These are phyloP conservation scores for Aspergillus carlsbadensis DNA, from an alignment of 495 filamentous ascomycete genomes.

Conservation along the genomic window DNA sequence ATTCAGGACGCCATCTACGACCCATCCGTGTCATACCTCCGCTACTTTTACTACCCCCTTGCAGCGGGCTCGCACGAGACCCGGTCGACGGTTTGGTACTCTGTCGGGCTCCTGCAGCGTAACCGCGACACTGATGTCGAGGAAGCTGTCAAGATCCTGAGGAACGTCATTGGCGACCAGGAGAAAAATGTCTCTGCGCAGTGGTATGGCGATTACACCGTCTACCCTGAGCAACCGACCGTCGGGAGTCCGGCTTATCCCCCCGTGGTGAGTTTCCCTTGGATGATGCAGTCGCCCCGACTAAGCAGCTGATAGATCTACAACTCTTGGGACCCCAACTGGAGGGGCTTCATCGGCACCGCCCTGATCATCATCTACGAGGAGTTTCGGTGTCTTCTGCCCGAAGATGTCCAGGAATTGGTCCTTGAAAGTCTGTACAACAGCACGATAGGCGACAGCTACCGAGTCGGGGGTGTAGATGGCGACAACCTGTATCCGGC, in stretches of 20 bases:
- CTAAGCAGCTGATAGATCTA: constrained; percentile 22
- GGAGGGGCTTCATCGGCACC: constrained; percentile 43
- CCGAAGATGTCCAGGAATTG: constrained; percentile 22
- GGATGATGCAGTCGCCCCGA: neutral
- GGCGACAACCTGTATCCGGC: constrained; percentile 44
- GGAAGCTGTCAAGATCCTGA: constrained; percentile 35
- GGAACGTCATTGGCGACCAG: constrained; percentile 39
- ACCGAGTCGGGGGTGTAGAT: constrained; percentile 43
- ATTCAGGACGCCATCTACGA: constrained; percentile 26
- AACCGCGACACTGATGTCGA: constrained; percentile 34
- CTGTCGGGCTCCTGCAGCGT: constrained; percentile 36
- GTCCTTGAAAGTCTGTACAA: constrained; percentile 35
- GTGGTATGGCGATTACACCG: constrained; percentile 42
- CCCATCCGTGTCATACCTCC: constrained; percentile 13
- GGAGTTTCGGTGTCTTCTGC: constrained; percentile 36
- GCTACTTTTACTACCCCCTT: constrained; percentile 26
- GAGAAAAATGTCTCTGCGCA: constrained; percentile 33
- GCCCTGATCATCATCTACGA: constrained; percentile 38
- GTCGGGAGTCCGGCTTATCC: constrained; percentile 36
- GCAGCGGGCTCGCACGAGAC: constrained; percentile 33
- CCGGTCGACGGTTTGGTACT: constrained; percentile 40
- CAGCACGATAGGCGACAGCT: constrained; percentile 37
- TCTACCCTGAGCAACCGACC: constrained; percentile 38
- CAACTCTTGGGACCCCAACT: constrained; percentile 43
- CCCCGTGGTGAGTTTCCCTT: constrained; percentile 4